Conservation (phyloP, 164 flowering plant genomes). For the Magnolia changhungtana region DNA sequence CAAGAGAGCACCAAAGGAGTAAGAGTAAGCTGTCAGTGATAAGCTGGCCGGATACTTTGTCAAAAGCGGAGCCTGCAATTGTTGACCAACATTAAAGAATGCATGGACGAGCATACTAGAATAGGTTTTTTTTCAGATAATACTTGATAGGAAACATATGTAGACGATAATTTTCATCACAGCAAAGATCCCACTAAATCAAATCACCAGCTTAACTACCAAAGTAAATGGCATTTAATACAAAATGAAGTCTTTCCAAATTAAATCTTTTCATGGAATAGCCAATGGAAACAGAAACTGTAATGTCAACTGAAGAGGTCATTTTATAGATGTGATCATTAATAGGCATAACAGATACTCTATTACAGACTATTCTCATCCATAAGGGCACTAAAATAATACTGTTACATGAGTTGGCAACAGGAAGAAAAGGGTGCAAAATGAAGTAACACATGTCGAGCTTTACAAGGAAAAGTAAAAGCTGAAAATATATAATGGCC, state of each 20-base stretch:
- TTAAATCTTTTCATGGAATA: neutral
- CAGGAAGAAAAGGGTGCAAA: no score
- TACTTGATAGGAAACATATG: neutral
- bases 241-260: neutral
- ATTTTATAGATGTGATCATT: no score
- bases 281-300: neutral
- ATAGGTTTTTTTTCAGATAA: neutral
- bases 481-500: no score
- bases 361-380: no score
- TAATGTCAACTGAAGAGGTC: no score
- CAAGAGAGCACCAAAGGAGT: slow-evolving; percentile 73
- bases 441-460: no score
- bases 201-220: neutral
- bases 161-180: neutral
- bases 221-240: neutral
- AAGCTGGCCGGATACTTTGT: slow-evolving; percentile 78
- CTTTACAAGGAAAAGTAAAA: no score
- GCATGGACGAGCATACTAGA: neutral
- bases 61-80: slow-evolving; percentile 79
- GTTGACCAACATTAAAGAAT: slow-evolving; percentile 2
- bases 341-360: no score
- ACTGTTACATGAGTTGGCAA: no score
- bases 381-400: no score
- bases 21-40: slow-evolving; percentile 91
- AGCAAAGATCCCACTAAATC: neutral